phyloP scores from a whole-genome alignment of 257 asterid species.

The Petunia axillaris region DNA sequence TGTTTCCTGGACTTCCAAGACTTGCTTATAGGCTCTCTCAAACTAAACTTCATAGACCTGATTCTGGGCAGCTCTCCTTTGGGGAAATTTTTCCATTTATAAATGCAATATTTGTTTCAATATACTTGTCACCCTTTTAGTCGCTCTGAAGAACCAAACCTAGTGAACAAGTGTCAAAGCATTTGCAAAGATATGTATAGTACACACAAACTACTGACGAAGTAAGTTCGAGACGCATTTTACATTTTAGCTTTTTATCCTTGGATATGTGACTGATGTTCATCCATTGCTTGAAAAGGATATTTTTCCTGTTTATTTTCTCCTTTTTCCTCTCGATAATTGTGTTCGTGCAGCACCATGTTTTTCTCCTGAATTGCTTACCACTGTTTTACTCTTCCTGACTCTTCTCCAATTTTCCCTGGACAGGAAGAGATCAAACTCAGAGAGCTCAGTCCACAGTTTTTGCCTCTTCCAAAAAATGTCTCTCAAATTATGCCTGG shows the following conservation, averaged over 20 bases:
- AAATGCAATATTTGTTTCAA: conserved; percentile 14
- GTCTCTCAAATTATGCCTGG: conserved; percentile 90
- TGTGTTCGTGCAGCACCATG: background rate
- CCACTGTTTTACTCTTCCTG: background rate
- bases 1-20: background rate
- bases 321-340: background rate
- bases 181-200: background rate
- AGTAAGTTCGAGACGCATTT: background rate
- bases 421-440: conserved; percentile 66
- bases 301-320: background rate
- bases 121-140: conserved; percentile 6
- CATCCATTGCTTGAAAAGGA: conserved; percentile 18
- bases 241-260: conserved; percentile 18
- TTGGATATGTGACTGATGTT: background rate
- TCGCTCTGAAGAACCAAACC: background rate
- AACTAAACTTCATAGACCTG: background rate
- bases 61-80: background rate
- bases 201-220: background rate
- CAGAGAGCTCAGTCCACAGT: conserved; percentile 67
- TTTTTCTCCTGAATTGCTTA: conserved; percentile 16
- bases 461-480: conserved; percentile 79
- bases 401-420: conserved; percentile 10
- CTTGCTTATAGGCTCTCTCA: background rate
- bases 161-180: background rate
- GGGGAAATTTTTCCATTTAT: background rate